Base-by-base conservation (phyloP, 2,329 filamentous ascomycete species). In the Leptosphaerulina australis region DNA sequence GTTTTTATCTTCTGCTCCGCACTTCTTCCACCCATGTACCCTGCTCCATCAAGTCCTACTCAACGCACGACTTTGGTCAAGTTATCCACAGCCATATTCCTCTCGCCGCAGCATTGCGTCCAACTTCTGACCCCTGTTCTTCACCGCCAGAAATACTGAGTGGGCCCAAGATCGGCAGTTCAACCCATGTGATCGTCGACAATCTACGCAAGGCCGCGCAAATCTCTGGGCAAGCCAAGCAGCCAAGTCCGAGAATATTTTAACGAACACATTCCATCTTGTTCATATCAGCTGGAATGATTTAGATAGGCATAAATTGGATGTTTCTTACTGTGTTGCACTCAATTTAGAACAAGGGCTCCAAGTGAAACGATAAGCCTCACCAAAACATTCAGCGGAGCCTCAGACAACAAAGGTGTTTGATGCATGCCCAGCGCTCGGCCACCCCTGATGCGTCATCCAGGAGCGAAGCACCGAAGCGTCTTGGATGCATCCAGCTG, bases 121-220 rank as follows among this genome's bases (percentile, higher is more conserved):
- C 31, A 17, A 28, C 7, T 41, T 21, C 18, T n/a, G 12, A 24
- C 34, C 47, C 24, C 15, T 51, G n/a, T 5, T 8, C 20, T 17
- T 40, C 40, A 45, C 48, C 48, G 48, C 41, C 48, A 51, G 25
- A 24, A 31, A 20, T 20, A 18, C 38, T 10, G 20, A 18, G 11
- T 36, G 18, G 30, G 31, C 7, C 36, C 18, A 30, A 30, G 34
- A 44, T 39, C 20, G 24, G 15, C 24, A 21, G 39, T 29, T 31
- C 7, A 5, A 45, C 26, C 41, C 41, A 35, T 40, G 41, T 45
- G 48, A 51, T 51, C 48, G 36, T n/a, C 36, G 30, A 12, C 24
- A 41, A 51, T 51, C 48, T 45, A 36, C 41, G 48, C 40, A 50
- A 50, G 41, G 48, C 40, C 40, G 48, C 41, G 48, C 33, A 30